Evolutionary conservation across 2,329 filamentous ascomycete species (phyloP), one percentile per base, ranked within the genome.

Genomic region (Beauveria australis): DNA sequence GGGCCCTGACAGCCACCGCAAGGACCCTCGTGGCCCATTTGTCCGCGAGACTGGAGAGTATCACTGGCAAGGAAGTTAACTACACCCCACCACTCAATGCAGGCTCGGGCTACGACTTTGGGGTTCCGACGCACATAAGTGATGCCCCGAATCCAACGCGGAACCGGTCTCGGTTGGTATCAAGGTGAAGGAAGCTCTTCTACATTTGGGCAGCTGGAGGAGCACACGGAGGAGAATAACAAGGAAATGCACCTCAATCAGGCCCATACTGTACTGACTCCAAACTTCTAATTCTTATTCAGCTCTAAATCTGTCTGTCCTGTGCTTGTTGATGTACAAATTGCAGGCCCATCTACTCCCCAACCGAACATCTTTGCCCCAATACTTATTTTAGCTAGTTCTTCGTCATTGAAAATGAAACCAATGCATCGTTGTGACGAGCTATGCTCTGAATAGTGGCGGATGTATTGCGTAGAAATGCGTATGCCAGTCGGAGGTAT

Each of bases 21-120:
- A 59, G 49, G 57, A 53, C 18, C 10, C 57, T 26, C 57, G 48
- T 19, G 48, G 49, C 41, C 57, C 57, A 19, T 59, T 53, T 24
- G 46, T 43, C 3, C 48, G 48, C 19, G 16, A 24, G 7, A 19
- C 5, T 3, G 56, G 48, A 3, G 22, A 44, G 47, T 22, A 58
- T 18, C 55, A 48, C 16, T 43, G 33, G 47, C 24, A 26, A 51
- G 41, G 26, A 48, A 19, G 14, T n/a, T 16, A 19, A 22, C 16
- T 14, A 16, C 10, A 30, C 14, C 40, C 24, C 22, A 19, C 16
- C 6, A 3, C 18, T 12, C 37, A 6, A 12, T 16, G 40, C 19
- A 18, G 16, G 19, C 19, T 22, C 6, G 30, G n/a, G 22, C 16
- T 16, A 37, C 18, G 30, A 18, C 5, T 3, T 18, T 53, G 51